phyloP scores from a whole-genome alignment of 208 protist genomes.

The Spongospora subterranea region DNA sequence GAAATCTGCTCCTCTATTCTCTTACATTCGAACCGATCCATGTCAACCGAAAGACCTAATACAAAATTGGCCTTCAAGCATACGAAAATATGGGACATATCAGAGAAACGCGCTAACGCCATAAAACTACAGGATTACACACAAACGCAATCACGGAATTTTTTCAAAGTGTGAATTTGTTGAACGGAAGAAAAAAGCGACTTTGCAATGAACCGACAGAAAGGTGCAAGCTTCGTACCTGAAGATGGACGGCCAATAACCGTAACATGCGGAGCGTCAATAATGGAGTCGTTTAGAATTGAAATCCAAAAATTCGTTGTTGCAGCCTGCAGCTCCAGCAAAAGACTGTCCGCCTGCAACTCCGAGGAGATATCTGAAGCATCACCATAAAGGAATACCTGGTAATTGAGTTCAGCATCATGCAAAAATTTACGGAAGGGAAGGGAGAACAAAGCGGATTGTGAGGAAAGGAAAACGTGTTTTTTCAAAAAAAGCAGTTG shows the following conservation, averaged over 20 bases:
- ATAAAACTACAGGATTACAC: too few species aligned
- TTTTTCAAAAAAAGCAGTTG: background rate
- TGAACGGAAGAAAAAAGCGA: background rate
- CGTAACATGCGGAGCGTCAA: constrained; percentile 7
- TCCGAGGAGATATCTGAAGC: background rate
- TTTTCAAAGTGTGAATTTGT: background rate
- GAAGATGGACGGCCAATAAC: background rate
- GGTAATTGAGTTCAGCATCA: too few species aligned
- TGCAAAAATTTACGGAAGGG: too few species aligned
- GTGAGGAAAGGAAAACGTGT: background rate
- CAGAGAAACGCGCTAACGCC: too few species aligned
- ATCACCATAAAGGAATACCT: constrained; percentile 38
- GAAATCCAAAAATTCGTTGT: background rate
- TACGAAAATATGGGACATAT: too few species aligned
- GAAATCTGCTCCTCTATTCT: background rate
- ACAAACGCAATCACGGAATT: too few species aligned
- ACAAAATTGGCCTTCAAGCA: background rate
- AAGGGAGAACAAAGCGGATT: background rate
- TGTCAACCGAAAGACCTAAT: background rate
- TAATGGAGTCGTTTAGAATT: background rate
- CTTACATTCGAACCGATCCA: background rate
- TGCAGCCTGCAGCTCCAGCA: background rate
- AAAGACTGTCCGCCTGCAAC: background rate
- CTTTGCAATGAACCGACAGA: background rate
- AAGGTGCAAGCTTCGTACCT: constrained; percentile 14